A percentile compares a stretch with the other conserved stretches of the same genome.
phyloP scores from a whole-genome alignment of 192 early-diverging fungal species.

The Podila minutissima region DNA sequence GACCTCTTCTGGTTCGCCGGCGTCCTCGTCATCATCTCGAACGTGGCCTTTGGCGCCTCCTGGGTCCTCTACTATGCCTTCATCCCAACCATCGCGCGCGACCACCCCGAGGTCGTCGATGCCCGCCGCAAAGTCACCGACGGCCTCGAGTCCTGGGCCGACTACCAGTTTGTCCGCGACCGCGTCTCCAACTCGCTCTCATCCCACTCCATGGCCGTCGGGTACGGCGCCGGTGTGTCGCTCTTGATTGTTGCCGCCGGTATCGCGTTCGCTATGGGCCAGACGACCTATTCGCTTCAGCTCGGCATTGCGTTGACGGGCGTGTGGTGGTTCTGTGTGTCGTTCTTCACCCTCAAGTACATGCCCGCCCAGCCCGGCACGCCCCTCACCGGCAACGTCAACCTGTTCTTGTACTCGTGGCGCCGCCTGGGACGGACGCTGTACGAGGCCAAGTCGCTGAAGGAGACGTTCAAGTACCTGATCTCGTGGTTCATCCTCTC shows the following conservation, averaged over 20 bases:
- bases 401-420: conserved; percentile 55
- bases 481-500: conserved; percentile 77
- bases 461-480: conserved; percentile 70
- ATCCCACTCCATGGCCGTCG: conserved; percentile 49
- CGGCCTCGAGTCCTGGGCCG: conserved; percentile 23
- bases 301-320: conserved; percentile 55
- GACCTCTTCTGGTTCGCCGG: conserved; percentile 55
- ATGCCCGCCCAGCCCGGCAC: conserved; percentile 53
- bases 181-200: conserved; percentile 52
- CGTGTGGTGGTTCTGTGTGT: conserved; percentile 61
- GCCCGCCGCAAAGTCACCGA: conserved; percentile 1
- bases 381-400: conserved; percentile 52
- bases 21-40: conserved; percentile 50
- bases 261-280: conserved; percentile 38
- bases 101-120: conserved; percentile 49
- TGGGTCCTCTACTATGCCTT: conserved; percentile 66
- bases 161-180: conserved; percentile 31
- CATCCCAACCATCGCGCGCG: conserved; percentile 56
- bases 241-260: conserved; percentile 50
- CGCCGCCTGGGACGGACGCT: conserved; percentile 49
- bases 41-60: conserved; percentile 57
- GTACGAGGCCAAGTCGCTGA: conserved; percentile 56
- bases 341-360: conserved; percentile 50
- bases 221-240: conserved; percentile 42
- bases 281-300: conserved; percentile 50